These are phyloP conservation scores for Ogataea sp. DNA, from an alignment of 805 yeast species.

Conservation along the genomic window DNA sequence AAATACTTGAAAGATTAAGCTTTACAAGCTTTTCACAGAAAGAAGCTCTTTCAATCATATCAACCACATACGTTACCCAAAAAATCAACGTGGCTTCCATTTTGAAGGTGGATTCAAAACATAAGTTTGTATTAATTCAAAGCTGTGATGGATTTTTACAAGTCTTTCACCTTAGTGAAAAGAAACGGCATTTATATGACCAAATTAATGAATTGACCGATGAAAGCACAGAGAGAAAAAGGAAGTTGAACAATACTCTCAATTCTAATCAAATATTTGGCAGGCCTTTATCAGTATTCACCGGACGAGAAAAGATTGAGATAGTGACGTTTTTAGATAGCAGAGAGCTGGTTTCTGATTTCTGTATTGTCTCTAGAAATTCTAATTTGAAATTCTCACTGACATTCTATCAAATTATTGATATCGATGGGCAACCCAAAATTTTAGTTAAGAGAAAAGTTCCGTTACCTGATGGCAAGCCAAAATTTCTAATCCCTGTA, in stretches of 20 bases:
- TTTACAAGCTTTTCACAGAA: slow-evolving; percentile 2
- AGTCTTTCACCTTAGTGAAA: slow-evolving; percentile 13
- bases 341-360: slow-evolving; percentile 5
- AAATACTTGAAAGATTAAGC: slow-evolving; percentile 11
- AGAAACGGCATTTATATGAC: slow-evolving; percentile 11
- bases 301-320: slow-evolving; percentile 10
- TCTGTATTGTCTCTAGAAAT: slow-evolving; percentile 12
- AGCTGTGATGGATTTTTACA: slow-evolving; percentile 11
- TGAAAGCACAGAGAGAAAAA: slow-evolving; percentile 1
- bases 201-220: slow-evolving; percentile 4
- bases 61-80: too few species aligned
- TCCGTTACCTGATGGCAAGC: slow-evolving; percentile 9
- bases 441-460: too few species aligned
- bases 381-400: slow-evolving; percentile 9
- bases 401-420: slow-evolving; percentile 8
- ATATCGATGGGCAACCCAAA: not conserved
- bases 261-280: slow-evolving; percentile 11
- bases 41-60: too few species aligned
- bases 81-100: slow-evolving; percentile 8
- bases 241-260: slow-evolving; percentile 6
- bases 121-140: slow-evolving; percentile 13
- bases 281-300: slow-evolving; percentile 7
- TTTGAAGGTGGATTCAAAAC: slow-evolving; percentile 13
- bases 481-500: slow-evolving; percentile 10
- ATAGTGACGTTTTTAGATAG: slow-evolving; percentile 7